Base-by-base conservation (phyloP, 495 filamentous ascomycete species). In the Talaromyces trachyspermus region DNA sequence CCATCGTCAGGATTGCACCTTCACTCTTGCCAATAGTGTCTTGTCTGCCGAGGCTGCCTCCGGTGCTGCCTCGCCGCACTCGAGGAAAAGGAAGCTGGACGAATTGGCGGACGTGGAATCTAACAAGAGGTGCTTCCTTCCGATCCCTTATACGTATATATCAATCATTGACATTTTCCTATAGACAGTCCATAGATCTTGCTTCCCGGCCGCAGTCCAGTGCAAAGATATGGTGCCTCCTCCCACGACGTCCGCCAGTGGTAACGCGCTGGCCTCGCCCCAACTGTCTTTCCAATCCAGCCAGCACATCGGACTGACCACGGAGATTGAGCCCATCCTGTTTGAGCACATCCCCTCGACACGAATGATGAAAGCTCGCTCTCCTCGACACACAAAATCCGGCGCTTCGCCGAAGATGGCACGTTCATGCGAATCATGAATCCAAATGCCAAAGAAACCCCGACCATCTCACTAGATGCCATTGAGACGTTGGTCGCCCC, bases 401-500 rank as follows among this genome's bases (percentile, higher is more conserved):
- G 91, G 38, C 85, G 86, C 51, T 86, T 91, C 48, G 88, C 84
- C 61, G 81, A 85, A 48, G 69, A 83, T 58, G 86, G 88, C 56
- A 94, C 84, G 12, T 98, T 95, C 65, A 82, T 91, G 74, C 72
- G 66, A 20, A 62, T 74, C n/a, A 55, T 68, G 19, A 59, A 69
- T 46, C 55, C 64, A 32, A 48, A 59, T 23, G 53, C 65, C 26
- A 52, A 60, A 35, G 56, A 61, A 46, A 64, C 71, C 46, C 58
- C 67, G 14, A 68, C 69, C 45, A 74, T 85, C 40, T 81, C 89
- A 49, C 68, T 85, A 45, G 84, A 89, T 56, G 80, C 80, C 54
- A 83, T 97, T 56, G 88, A 97, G 63, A 78, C 77, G 49, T 69
- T 92, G 55, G 85, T 96, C 40, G 78, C 84, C 24, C 86, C 88